Evolutionary conservation across 2,329 filamentous ascomycete genomes (phyloP), one percentile per base, ranked within the genome.

Genomic region (Neonectria ditissima): DNA sequence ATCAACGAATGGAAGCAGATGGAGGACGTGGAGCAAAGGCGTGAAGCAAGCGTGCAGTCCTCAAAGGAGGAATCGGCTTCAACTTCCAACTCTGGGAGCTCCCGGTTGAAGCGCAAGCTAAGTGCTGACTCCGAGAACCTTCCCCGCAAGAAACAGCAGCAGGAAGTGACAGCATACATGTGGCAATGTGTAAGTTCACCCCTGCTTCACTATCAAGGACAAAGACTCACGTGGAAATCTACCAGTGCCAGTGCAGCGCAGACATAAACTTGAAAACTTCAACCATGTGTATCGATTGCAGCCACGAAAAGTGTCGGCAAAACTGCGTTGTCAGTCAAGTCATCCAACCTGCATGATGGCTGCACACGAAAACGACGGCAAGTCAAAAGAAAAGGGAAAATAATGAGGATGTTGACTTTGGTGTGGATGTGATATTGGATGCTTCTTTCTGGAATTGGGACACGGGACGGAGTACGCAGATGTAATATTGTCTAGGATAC

Each of bases 1-100:
- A 90, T 91, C 20, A 75, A 76, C 16, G 81, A 89, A 10, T 92
- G 91, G 91, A 76, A 77, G 62, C 72, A 79, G 20, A 67, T 80
- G 13, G 80, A 81, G 11, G 66, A 69, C 24, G 52, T 60, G 16
- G 44, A 53, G 16, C 62, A 65, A 11, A 37, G 48, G 14, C 41
- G 34, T 8, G 24, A 45, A 20, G 55, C n/a, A 16, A 43, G 39
- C 32, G 45, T 53, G 22, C 44, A 43, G 32, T 57, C 59, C 20
- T 63, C 55, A 20, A 37, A 50, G 22, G 39, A 51, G 11, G 62
- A 51, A 26, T 62, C 59, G 13, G 55, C 34, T 26, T 53, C 55
- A 7, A 62, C 55, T 16, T 45, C 58, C 16, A 64, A 55, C 22
- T 58, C 65, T 20, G 37, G 57, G 9, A 30, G 30, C 9, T 41